Base-by-base conservation (phyloP, 495 filamentous ascomycete species). In the Neurospora cerealis region DNA sequence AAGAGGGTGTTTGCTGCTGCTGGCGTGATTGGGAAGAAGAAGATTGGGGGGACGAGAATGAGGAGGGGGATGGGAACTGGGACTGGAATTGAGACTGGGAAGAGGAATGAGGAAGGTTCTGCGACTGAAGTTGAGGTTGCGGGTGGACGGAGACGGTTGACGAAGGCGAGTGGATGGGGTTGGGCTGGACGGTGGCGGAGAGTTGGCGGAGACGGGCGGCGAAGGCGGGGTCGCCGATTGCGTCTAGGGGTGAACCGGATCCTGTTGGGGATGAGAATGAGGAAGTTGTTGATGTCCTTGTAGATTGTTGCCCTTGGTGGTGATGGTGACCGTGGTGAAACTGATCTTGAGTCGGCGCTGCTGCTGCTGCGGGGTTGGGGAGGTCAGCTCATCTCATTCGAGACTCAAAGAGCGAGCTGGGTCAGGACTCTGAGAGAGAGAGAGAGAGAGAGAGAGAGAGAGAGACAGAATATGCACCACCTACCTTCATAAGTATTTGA, bases 131-230 rank as follows among this genome's bases (percentile, higher is more conserved):
- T 2, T 32, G 54, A 17, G 54, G 54, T 15, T 66, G 54, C 2
- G 54, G 54, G 9, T 66, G 54, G 2, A 66, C 32, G 15, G 54
- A 73, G 4, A 81, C 83, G n/a, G 80, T 86, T 2, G 84, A 86
- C 0, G 85, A 85, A 9, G 82, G 79, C 11, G 85, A 86, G 24
- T 79, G 79, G 19, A 81, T 86, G 6, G 85, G 85, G 54, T 83
- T 84, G 8, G 85, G 85, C n/a, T 84, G 82, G 2, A 78, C 85
- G 24, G 86, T 78, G 70, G 84, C 85, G 5, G 54, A 66, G 82
- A 87, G 85, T 62, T 83, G 76, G 37, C 79, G 79, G 4, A 87
- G 77, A 5, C 85, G 84, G 24, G 78, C 73, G 0, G 84, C 80
- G 72, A 83, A 87, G 24, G 75, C 79, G 4, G 80, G 38, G 75